A percentile compares a stretch with the other conserved stretches of the same genome.
phyloP scores from a whole-genome alignment of 202 grass and related monocot species.

The Carex arenaria region DNA sequence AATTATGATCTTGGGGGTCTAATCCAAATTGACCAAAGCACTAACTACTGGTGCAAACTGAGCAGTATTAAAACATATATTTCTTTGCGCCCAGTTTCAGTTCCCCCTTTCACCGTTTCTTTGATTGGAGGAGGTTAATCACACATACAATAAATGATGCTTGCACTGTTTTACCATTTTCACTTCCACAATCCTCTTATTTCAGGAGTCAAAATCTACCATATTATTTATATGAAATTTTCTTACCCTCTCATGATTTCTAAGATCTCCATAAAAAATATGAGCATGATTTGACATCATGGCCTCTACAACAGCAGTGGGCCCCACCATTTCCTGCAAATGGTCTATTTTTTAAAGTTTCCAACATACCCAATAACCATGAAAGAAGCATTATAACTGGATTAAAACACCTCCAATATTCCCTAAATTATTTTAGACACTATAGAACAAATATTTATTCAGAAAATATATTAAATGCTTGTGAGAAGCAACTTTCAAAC shows the following conservation, averaged over 20 bases:
- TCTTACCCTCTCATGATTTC: conserved; percentile 81
- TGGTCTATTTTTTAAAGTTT: neutral
- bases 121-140: neutral
- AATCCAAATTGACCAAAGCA: neutral
- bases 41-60: neutral
- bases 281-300: conserved; percentile 60
- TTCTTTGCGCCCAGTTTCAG: neutral
- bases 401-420: neutral
- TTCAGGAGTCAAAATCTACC: neutral
- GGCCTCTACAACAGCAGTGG: conserved; percentile 56
- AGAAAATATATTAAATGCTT: neutral
- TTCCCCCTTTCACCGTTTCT: neutral
- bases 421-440: neutral
- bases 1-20: neutral
- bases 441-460: neutral
- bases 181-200: neutral
- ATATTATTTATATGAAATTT: neutral
- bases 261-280: conserved; percentile 81
- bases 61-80: neutral
- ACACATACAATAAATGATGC: neutral
- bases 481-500: neutral
- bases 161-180: neutral
- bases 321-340: conserved; percentile 62
- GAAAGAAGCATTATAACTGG: neutral
- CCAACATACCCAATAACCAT: neutral